Base-by-base conservation (phyloP, 805 yeast species). In the Wickerhamiella siamensis region DNA sequence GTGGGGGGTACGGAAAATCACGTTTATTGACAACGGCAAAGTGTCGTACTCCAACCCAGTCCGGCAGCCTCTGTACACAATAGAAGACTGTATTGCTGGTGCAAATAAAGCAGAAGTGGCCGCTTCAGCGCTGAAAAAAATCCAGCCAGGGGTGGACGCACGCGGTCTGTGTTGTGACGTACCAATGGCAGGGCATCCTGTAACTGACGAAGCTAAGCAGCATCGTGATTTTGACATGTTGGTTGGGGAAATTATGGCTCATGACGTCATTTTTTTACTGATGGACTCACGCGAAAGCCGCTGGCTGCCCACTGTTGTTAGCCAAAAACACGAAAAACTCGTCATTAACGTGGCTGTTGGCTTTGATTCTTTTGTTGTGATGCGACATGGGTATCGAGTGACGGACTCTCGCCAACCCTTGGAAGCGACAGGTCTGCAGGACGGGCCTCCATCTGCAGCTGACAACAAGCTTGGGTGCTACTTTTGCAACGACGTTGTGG, bases 271-370 rank as follows among this genome's bases (percentile, higher is more conserved):
- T 0, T 91, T 79, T 51, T 60, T 93, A 26, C 64, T 87, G 36
- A 83, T 87, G 81, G 99, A 91, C 57, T 84, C 96, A 4, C 70
- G 99, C 41, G 99, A 91, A 57, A 75, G 95, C 1, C 69, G 99
- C 48, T 91, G 99, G 99, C 66, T 91, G n/a, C 99, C 99, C 1
- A 80, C 97, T 0, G 75, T 88, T 1, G 60, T 91, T 32, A 83
- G 84, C 0, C 67, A 74, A 41, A 77, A 77, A 1, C 62, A 71
- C 53, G 57, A 69, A 37, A 91, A 91, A 56, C 65, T 74, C 8
- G 94, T 87, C 1, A 73, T 91, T 32, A 91, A 87, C 60, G 91
- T 94, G 0, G 98, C 98, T 0, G 64, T 91, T 29, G 99, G 99
- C 0, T 91, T 87, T 64, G 98, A 88, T 53, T 78, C 93, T 44